Base-by-base conservation (phyloP, 2,329 filamentous ascomycete species). In the Verticillium zaregamsianum region DNA sequence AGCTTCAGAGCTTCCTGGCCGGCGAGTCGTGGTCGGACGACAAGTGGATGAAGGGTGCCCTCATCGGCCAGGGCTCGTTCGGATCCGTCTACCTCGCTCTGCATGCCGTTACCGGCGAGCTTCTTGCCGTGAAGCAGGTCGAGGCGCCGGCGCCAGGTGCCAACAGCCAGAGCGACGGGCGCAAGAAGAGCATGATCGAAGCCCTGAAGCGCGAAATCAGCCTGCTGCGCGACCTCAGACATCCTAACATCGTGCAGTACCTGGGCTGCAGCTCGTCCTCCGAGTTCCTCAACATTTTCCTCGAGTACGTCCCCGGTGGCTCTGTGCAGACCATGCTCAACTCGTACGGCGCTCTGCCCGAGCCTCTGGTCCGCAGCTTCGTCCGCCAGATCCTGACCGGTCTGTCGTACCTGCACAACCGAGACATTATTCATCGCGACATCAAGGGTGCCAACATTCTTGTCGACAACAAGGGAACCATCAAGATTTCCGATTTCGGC, bases 391-490 rank as follows among this genome's bases (percentile, higher is more conserved):
- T 99, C 67, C 82, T 99, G 64, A 90, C 90, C 37, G 95, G 95
- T 56, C 84, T 99, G 33, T 93, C 91, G 3, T 99, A 98, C 74
- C 86, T 99, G 17, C 95, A 99, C 79, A 90, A 90, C 72, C 88
- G 90, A 66, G 95, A 97, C 72, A 99, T 99, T 72, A 98, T 99
- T 69, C 95, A 99, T 75, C 90, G 95, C 64, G 95, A 99, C 72
- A 98, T 99, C 84, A 99, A 99, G 80, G 95, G 95, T 57, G 95
- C 95, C 74, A 99, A 99, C 73, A 96, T 99, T 68, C 87, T 99
- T 5, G 95, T 99, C 62, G 95, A 99, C 80, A 98, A 98, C 82
- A 97, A 98, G 78, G 95, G 95, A 62, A 94, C 92, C 8, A 96
- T 99, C 79, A 99, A 99, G 79, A 99, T 99, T 67, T 98, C 94